phyloP scores from a whole-genome alignment of 306 rosid species.

The Luffa aegyptiaca region DNA sequence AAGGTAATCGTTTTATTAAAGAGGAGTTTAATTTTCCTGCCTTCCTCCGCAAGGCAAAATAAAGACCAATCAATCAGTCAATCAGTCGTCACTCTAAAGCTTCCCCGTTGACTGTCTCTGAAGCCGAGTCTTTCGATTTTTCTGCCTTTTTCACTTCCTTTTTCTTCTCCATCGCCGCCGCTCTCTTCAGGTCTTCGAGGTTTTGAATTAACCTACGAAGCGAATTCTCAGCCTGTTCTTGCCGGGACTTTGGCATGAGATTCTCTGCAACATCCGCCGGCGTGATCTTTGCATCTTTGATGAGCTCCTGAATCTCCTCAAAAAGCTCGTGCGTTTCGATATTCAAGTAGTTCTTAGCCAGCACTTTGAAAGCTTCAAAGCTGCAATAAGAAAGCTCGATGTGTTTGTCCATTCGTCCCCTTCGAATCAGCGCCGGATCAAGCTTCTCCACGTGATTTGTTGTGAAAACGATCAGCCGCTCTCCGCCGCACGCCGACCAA shows the following conservation, averaged over 20 bases:
- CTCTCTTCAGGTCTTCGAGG: not conserved
- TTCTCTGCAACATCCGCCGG: constrained; percentile 6
- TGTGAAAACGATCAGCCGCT: not conserved
- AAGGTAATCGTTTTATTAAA: no score
- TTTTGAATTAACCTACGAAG: not conserved
- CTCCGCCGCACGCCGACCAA: constrained; percentile 8
- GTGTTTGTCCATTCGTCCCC: constrained; percentile 3
- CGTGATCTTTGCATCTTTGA: not conserved
- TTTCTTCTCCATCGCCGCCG: not conserved
- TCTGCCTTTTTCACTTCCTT: not conserved
- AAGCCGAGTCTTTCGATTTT: not conserved
- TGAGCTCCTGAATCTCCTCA: not conserved
- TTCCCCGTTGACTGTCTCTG: not conserved
- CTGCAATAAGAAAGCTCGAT: not conserved
- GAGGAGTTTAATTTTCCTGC: not conserved
- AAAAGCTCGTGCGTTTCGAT: not conserved
- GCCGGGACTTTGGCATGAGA: not conserved
- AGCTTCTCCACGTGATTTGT: constrained; percentile 8
- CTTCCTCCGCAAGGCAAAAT: not conserved
- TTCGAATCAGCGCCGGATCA: not conserved
- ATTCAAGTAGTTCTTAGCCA: constrained; percentile 3
- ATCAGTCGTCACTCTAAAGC: not conserved
- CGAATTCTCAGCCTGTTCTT: not conserved
- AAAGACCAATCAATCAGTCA: not conserved
- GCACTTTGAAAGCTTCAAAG: not conserved